Conservation (phyloP, 352 stramenopile species). For the Phytophthora pini region DNA sequence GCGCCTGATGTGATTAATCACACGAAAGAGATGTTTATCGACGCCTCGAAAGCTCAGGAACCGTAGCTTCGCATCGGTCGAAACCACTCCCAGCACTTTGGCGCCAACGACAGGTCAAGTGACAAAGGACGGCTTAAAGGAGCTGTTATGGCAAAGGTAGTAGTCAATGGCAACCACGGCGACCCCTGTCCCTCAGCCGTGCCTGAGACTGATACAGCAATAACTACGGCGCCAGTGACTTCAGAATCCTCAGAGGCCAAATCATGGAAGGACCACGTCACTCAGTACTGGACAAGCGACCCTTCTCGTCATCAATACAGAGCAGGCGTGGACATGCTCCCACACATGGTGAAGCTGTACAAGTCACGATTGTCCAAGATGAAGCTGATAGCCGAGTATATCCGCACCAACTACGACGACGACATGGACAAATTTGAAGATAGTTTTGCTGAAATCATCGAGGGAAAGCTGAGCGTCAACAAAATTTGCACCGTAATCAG, state of each 20-base stretch:
- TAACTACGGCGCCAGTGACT: neutral
- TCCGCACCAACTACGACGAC: neutral
- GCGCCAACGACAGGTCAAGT: no score
- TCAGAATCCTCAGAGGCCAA: neutral
- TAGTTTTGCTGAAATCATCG: neutral
- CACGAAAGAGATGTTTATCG: no score
- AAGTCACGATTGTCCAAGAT: neutral
- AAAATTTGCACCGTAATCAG: neutral
- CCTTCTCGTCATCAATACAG: neutral
- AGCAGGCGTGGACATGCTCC: neutral
- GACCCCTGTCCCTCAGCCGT: no score
- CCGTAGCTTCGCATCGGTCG: no score
- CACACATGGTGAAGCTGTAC: neutral
- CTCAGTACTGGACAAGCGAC: neutral
- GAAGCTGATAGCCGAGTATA: slow-evolving; percentile 1
- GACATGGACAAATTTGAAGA: neutral
- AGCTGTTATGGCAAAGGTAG: no score
- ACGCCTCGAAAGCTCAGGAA: no score
- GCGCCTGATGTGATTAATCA: no score
- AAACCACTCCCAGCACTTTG: no score
- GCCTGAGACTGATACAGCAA: no score
- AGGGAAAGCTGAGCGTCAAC: neutral
- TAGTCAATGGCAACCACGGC: no score
- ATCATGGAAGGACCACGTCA: neutral
- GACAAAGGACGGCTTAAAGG: no score